These are phyloP conservation scores for Penstemon barbatus DNA, from an alignment of 257 asterid genomes.

Conservation along the genomic window DNA sequence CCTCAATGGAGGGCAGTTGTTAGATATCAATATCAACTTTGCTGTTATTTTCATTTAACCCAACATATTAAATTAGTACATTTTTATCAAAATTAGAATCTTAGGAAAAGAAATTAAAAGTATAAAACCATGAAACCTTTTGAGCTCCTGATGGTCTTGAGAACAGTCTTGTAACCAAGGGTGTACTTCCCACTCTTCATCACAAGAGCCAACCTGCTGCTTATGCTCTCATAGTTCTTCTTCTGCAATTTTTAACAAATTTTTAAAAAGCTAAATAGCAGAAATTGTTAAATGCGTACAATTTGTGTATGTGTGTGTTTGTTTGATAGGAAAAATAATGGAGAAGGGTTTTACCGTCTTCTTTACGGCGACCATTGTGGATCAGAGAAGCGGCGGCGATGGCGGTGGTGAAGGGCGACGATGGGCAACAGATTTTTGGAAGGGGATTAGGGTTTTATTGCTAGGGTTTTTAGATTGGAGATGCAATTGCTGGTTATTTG, in stretches of 20 bases:
- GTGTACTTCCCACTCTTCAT: conserved; percentile 88
- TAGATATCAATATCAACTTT: conserved; percentile 75
- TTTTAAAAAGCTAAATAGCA: not conserved
- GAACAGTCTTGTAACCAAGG: conserved; percentile 85
- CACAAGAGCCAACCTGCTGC: conserved; percentile 73
- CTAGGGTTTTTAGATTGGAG: too few relatives aligned
- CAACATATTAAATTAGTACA: not conserved
- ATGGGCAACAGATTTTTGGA: too few relatives aligned
- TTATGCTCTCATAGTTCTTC: conserved; percentile 83
- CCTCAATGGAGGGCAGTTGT: conserved; percentile 84
- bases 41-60: conserved; percentile 34
- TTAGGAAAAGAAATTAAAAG: not conserved
- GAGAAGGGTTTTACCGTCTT: conserved; percentile 7
- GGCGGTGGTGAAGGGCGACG: too few relatives aligned
- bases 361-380: conserved; percentile 19
- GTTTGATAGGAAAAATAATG: not conserved
- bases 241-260: conserved; percentile 43
- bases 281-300: not conserved
- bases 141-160: conserved; percentile 71
- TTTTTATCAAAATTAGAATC: too few relatives aligned
- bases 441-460: too few relatives aligned
- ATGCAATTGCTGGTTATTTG: too few relatives aligned
- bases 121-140: conserved; percentile 42
- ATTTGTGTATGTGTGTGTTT: not conserved
- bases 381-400: too few relatives aligned